phyloP scores from a whole-genome alignment of 2,329 filamentous ascomycete species.

The Beauveria caledonica region DNA sequence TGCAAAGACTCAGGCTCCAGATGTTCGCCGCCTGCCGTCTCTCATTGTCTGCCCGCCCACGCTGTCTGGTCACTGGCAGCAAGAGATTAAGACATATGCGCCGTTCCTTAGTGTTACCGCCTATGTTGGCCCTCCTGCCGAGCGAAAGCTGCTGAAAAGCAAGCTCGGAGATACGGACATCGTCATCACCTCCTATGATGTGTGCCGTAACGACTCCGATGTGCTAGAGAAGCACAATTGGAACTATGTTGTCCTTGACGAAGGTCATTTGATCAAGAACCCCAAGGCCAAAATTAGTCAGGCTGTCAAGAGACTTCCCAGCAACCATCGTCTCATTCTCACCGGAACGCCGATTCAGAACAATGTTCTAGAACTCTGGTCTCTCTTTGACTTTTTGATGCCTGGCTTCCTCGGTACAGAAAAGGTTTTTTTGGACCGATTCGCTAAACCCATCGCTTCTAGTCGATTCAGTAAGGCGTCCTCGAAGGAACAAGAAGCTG shows the following conservation, averaged over 20 bases:
- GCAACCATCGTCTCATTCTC: conserved; percentile 91
- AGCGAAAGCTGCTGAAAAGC: conserved; percentile 64
- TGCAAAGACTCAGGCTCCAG: conserved; percentile 68
- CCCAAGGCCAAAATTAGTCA: conserved; percentile 92
- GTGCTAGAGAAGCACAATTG: conserved; percentile 74
- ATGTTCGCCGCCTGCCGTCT: conserved; percentile 74
- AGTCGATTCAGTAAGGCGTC: conserved; percentile 95
- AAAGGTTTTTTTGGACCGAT: conserved; percentile 92
- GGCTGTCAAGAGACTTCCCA: conserved; percentile 80
- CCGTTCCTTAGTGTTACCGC: conserved; percentile 85
- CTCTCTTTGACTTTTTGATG: conserved; percentile 97
- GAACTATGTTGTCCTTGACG: conserved; percentile 97
- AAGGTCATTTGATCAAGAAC: conserved; percentile 98
- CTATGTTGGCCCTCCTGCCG: conserved; percentile 81
- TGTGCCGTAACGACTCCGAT: conserved; percentile 93
- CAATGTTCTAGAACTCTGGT: conserved; percentile 95
- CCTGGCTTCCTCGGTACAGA: conserved; percentile 91
- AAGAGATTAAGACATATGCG: conserved; percentile 92
- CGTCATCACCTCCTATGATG: conserved; percentile 96
- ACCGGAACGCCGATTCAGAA: conserved; percentile 98
- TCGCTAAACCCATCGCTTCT: conserved; percentile 89
- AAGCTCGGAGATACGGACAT: conserved; percentile 74
- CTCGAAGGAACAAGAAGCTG: conserved; percentile 95
- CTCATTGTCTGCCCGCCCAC: conserved; percentile 95
- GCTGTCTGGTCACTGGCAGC: conserved; percentile 95